Evolutionary conservation across 352 stramenopile species (phyloP), one percentile per base, ranked within the genome.

Genomic region (Elongisporangium undulatum): DNA sequence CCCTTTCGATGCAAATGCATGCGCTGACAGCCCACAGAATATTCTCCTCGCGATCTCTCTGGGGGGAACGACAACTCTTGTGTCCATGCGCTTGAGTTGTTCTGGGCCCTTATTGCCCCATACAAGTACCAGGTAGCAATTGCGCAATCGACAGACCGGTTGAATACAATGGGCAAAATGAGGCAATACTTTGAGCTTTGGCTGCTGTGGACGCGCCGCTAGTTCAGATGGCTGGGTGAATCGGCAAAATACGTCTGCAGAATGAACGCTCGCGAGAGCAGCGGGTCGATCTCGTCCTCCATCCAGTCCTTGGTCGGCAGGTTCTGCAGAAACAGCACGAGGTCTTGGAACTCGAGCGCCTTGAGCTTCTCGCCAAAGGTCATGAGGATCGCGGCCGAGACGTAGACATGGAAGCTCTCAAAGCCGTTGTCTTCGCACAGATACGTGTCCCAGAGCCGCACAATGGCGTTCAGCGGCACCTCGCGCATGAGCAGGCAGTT

Each of bases 391-490:
- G 97, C 97, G 23, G 97, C 96, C 72, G 97, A 99, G 41, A 99
- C 95, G 79, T 99, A 99, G 15, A 99, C 95, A 77, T 99, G 97
- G 87, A 99, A 99, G 65, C 94, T 92, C 68, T 99, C 95, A 76
- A 99, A 99, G n/a, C 97, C 97, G 13, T 92, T 97, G 59, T 98
- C 95, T 75, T 99, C 97, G 63, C 88, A 96, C 51, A 99, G 77
- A 71, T 99, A 99, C 3, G 97, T 99, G 82, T 99, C 98, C 97
- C 97, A 99, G 26, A 99, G 79, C 34, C 98, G 91, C 38, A 99
- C 87, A 51, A 99, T 98, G 59, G 92, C 94, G 62, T 87, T 64
- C 50, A 99, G 72, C 55, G 89, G 89, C 52, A 99, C 91, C 71
- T 99, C 98, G 38, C 98, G 84, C 74, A 99, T 92, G 41, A 99